These are phyloP conservation scores for Annulohypoxylon bovei DNA, from an alignment of 495 filamentous ascomycete species.

Conservation along the genomic window DNA sequence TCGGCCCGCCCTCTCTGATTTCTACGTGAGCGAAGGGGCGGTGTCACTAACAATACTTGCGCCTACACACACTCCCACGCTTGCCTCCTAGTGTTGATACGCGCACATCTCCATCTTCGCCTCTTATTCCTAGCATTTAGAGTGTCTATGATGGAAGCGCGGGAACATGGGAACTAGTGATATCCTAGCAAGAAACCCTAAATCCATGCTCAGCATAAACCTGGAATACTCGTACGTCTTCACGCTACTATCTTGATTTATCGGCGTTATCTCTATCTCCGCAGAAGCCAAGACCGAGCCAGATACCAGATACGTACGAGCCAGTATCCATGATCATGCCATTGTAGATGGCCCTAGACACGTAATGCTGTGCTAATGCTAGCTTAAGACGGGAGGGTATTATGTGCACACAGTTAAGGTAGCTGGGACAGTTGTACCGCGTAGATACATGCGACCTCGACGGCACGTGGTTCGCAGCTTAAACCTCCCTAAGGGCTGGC, in stretches of 20 bases:
- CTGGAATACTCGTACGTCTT: neutral
- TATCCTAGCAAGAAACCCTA: neutral
- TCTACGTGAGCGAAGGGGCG: constrained; percentile 24
- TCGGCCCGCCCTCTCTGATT: neutral
- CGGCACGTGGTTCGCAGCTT: constrained; percentile 9
- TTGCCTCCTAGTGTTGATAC: constrained; percentile 4
- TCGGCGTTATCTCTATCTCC: constrained; percentile 30
- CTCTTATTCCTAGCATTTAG: neutral
- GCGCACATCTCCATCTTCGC: neutral
- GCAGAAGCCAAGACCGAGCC: neutral
- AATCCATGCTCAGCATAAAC: neutral
- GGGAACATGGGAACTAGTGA: constrained; percentile 2
- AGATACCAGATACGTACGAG: constrained; percentile 1
- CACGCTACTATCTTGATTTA: constrained; percentile 1
- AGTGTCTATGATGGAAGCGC: neutral
- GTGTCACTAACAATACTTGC: constrained; percentile 32
- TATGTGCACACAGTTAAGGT: constrained; percentile 5
- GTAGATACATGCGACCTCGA: neutral
- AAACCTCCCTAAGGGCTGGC: neutral
- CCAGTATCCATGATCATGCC: constrained; percentile 6
- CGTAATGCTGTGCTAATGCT: neutral
- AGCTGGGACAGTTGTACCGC: constrained; percentile 1
- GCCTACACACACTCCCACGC: constrained; percentile 3
- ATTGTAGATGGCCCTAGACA: constrained; percentile 1
- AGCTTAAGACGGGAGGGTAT: neutral